Base-by-base conservation (phyloP, 495 filamentous ascomycete species). In the Xylaria cubensis region DNA sequence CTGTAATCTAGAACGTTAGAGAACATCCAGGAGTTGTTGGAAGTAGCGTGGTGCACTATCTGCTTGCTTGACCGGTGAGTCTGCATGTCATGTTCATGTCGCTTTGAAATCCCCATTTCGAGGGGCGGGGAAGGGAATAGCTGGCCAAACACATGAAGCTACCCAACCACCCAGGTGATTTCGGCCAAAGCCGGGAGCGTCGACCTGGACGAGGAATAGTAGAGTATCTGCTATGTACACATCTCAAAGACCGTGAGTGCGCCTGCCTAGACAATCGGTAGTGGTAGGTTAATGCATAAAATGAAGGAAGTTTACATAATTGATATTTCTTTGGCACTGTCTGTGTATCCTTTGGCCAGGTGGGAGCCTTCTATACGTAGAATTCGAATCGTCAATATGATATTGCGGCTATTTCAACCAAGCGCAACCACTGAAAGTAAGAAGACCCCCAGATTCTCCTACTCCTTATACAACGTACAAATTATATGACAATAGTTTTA, bases 11-110 rank as follows among this genome's bases (percentile, higher is more conserved):
- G 55, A 62, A 39, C 66, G 39, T 26, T 53, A n/a, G n/a, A 12
- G 48, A 56, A 71, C 24, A 48, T 26, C 17, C 46, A 67, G n/a
- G 17, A 3, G 42, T 24, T 4, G 6, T 50, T 56, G 42, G 39
- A 44, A 34, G 32, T 64, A 48, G 39, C 61, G 51, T 19, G 67
- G 70, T 29, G 56, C 64, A 73, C 56, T 68, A 56, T 55, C 50
- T 51, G 19, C 34, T 69, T 63, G 17, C 17, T 61, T 36, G 71
- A 73, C 71, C 71, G 71, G 71, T 73, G 64, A 68, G 65, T 55
- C 63, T 68, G 70, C 70, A 72, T 72, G 70, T 72, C 70, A 67
- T 59, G 62, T 63, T 68, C 70, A 72, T 56, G 50, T 46, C 64
- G 58, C 65, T 46, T 63, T 55, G n/a, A 19, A 26, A 64, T 63